These are phyloP conservation scores for Penicillium daleae DNA, from an alignment of 495 filamentous ascomycete genomes.

Conservation along the genomic window DNA sequence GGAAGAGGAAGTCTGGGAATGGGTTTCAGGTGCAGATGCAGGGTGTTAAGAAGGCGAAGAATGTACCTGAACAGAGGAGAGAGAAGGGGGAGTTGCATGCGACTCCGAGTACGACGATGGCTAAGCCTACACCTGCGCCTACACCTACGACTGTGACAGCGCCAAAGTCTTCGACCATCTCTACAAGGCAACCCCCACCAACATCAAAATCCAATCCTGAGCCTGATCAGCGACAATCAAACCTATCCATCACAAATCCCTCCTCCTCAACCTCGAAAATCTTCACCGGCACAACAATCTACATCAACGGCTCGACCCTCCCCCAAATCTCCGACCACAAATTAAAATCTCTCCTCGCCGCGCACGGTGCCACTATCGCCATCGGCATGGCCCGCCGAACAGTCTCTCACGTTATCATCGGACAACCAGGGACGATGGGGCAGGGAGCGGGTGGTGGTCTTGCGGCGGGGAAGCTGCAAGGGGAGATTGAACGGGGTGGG, in stretches of 20 bases:
- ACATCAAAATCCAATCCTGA: neutral
- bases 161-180: neutral
- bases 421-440: constrained; percentile 47
- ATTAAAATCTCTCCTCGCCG: constrained; percentile 75
- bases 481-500: constrained; percentile 68
- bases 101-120: neutral
- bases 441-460: constrained; percentile 75
- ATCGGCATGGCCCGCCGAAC: constrained; percentile 67
- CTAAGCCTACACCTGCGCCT: too few species aligned
- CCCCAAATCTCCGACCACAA: constrained; percentile 83
- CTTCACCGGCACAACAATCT: constrained; percentile 71
- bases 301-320: constrained; percentile 86
- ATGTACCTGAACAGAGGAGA: neutral
- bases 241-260: neutral
- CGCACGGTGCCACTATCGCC: constrained; percentile 71
- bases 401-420: constrained; percentile 89
- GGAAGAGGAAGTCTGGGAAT: constrained; percentile 31
- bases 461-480: constrained; percentile 78
- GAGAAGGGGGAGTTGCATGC: neutral
- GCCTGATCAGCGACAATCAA: neutral
- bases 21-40: neutral
- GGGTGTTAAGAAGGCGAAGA: constrained; percentile 21
- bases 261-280: constrained; percentile 45
- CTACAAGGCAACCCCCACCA: neutral
- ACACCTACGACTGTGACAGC: neutral